These are phyloP conservation scores for Durio zibethinus DNA, from an alignment of 345 rosid genomes.

Conservation along the genomic window DNA sequence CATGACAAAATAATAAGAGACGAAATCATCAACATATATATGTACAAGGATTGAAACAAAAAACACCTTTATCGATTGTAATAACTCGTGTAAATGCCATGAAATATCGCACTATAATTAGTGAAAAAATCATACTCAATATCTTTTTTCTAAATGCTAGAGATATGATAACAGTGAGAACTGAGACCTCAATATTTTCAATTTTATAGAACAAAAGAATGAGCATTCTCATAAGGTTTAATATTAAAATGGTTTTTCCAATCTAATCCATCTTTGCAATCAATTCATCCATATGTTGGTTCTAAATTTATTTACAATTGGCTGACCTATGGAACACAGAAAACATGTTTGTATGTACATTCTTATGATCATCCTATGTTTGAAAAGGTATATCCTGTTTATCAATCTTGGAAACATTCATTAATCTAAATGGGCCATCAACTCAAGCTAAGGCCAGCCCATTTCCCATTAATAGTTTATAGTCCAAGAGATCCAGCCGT, in stretches of 20 bases:
- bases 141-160: background rate
- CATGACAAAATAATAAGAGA: conserved; percentile 4
- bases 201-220: background rate
- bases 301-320: background rate
- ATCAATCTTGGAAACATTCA: background rate
- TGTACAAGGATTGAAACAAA: background rate
- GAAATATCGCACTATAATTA: background rate
- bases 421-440: background rate
- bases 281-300: background rate
- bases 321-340: background rate
- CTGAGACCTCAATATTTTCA: background rate
- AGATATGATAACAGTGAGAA: background rate
- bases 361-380: background rate
- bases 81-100: background rate
- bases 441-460: background rate
- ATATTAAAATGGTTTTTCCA: background rate
- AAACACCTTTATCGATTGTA: background rate
- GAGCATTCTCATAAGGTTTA: background rate
- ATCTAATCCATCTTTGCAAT: background rate
- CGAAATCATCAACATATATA: background rate
- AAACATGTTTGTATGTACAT: background rate
- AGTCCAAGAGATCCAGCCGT: background rate
- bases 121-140: background rate
- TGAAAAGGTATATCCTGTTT: background rate
- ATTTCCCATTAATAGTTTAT: background rate